Percentiles rank a stretch among this genome's conserved stretches.
phyloP scores from a whole-genome alignment of 1,284 basidiomycete species.

The Uromyces viciae-fabae region DNA sequence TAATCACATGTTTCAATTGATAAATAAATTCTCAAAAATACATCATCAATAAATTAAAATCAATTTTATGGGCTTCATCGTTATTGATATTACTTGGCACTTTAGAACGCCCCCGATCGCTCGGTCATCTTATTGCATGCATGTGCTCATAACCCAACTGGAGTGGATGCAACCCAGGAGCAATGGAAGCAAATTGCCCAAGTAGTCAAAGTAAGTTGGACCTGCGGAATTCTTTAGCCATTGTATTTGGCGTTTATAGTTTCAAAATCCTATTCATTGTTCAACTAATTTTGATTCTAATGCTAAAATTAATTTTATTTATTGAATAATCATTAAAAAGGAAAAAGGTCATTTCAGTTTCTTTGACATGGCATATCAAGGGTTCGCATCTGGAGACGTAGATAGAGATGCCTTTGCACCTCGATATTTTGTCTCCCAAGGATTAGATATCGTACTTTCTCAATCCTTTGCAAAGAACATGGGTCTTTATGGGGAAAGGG shows the following conservation, averaged over 20 bases:
- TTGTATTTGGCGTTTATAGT: background rate
- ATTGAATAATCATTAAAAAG: constrained; percentile 45
- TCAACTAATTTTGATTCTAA: background rate
- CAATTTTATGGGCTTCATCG: too few species aligned
- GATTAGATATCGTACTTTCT: constrained; percentile 54
- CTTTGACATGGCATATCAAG: constrained; percentile 85
- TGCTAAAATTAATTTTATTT: too few species aligned
- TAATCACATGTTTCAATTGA: background rate
- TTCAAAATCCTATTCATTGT: background rate
- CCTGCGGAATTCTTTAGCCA: background rate
- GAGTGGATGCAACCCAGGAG: constrained; percentile 82
- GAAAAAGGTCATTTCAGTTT: constrained; percentile 85
- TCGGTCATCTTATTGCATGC: constrained; percentile 55
- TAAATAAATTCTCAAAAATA: background rate
- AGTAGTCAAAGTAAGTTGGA: constrained; percentile 61
- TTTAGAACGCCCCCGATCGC: constrained; percentile 50
- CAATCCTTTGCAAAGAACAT: constrained; percentile 56
- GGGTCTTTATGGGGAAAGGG: constrained; percentile 56
- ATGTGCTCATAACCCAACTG: constrained; percentile 59
- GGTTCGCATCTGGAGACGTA: constrained; percentile 57
- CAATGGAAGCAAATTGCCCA: constrained; percentile 82
- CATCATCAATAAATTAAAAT: background rate
- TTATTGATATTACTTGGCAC: background rate
- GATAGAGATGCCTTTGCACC: constrained; percentile 54
- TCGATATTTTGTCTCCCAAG: constrained; percentile 55